These are phyloP conservation scores for Eremochloa ophiuroides DNA, from an alignment of 176 grass and related monocot species.

Conservation along the genomic window DNA sequence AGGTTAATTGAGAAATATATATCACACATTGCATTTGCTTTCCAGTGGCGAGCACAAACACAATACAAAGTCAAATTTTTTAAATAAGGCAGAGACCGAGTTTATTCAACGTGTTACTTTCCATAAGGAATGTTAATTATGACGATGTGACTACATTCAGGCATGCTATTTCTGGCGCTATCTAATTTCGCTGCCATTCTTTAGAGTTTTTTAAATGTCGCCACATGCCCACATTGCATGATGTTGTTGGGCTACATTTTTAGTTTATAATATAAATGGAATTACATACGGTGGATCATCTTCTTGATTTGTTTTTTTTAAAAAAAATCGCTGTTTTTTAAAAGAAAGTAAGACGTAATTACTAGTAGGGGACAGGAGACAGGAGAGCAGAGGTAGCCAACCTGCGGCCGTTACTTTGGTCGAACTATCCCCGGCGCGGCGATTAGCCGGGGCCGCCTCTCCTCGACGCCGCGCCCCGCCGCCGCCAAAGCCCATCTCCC, in stretches of 20 bases:
- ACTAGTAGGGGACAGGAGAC: neutral
- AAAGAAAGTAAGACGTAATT: neutral
- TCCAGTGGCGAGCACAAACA: no score
- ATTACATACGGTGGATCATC: neutral
- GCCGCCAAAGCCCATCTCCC: slow-evolving; percentile 49
- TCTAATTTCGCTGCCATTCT: neutral
- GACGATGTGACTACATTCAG: neutral
- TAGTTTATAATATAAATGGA: neutral
- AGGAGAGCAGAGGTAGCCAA: neutral
- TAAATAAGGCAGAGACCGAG: no score
- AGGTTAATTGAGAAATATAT: no score
- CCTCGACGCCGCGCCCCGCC: slow-evolving; percentile 19
- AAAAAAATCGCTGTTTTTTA: no score
- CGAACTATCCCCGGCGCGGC: neutral
- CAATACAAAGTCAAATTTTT: no score
- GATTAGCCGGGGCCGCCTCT: slow-evolving; percentile 10
- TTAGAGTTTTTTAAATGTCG: no score
- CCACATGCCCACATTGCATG: neutral
- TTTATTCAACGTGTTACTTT: neutral
- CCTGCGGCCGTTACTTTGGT: slow-evolving; percentile 13
- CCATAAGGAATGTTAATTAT: neutral
- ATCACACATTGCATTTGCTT: no score
- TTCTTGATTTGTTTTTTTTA: neutral
- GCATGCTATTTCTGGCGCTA: neutral
- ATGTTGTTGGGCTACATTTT: neutral